Conservation (phyloP, 768 basidiomycete genomes). For the Gloeostereum incarnatum region DNA sequence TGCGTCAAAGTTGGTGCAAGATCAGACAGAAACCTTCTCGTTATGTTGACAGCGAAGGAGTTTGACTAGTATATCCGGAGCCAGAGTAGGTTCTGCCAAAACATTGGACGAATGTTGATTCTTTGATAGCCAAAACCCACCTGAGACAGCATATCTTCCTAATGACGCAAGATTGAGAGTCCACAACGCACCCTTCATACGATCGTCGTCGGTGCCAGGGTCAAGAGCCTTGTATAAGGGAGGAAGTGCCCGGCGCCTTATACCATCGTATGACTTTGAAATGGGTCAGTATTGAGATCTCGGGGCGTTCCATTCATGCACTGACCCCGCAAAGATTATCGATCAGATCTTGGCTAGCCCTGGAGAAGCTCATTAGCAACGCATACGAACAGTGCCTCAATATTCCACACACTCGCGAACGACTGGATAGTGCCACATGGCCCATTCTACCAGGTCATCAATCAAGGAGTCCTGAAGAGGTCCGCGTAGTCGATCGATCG, state of each 20-base stretch:
- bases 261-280: constrained; percentile 56
- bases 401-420: constrained; percentile 32
- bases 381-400: neutral
- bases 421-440: constrained; percentile 65
- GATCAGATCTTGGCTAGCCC: constrained; percentile 38
- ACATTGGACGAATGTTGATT: constrained; percentile 5
- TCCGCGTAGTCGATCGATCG: constrained; percentile 56
- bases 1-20: neutral
- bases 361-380: constrained; percentile 8
- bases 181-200: constrained; percentile 91
- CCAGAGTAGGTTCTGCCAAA: constrained; percentile 51
- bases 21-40: constrained; percentile 49
- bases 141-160: constrained; percentile 45
- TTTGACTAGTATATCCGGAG: constrained; percentile 45
- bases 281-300: constrained; percentile 1
- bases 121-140: constrained; percentile 16
- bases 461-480: constrained; percentile 52
- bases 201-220: constrained; percentile 72
- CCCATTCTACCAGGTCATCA: constrained; percentile 69
- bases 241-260: constrained; percentile 54
- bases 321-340: constrained; percentile 43
- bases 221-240: constrained; percentile 45
- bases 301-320: no score
- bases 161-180: constrained; percentile 58
- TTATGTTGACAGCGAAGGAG: constrained; percentile 74